Percentiles rank a stretch among this genome's conserved stretches.
Conservation (phyloP, 306 rosid genomes). For the Mimosa bimucronata region DNA sequence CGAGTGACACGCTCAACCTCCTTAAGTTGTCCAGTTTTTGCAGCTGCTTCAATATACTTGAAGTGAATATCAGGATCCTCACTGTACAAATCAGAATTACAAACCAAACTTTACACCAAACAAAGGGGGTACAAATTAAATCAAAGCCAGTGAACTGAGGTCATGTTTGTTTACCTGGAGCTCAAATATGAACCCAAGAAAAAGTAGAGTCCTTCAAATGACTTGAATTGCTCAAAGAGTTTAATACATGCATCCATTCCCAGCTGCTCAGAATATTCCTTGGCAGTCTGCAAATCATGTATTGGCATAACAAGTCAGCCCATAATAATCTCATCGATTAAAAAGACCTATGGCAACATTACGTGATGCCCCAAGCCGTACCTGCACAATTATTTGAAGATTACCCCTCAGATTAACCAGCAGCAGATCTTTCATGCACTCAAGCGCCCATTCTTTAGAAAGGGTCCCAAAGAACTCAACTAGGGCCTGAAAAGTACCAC, state of each 20-base stretch:
- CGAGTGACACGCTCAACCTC: conserved; percentile 97
- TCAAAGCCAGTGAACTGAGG: conserved; percentile 20
- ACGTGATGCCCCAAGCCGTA: conserved; percentile 24
- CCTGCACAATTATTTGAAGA: conserved; percentile 98
- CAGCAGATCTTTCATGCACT: conserved; percentile 97
- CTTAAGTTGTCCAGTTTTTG: conserved; percentile 94
- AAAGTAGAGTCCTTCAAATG: conserved; percentile 94
- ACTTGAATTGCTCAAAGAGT: conserved; percentile 93
- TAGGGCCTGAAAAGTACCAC: conserved; percentile 62
- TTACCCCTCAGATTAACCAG: conserved; percentile 94
- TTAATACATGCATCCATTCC: conserved; percentile 89
- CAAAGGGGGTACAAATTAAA: conserved; percentile 3
- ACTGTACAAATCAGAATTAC: conserved; percentile 46
- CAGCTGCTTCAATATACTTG: conserved; percentile 97
- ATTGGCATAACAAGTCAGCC: conserved; percentile 11
- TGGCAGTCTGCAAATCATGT: conserved; percentile 67
- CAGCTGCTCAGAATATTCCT: conserved; percentile 97
- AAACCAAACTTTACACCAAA: conserved; percentile 20
- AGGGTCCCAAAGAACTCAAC: conserved; percentile 96
- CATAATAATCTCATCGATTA: not conserved
- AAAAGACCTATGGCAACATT: not conserved
- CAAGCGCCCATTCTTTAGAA: conserved; percentile 96
- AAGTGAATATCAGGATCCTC: conserved; percentile 95
- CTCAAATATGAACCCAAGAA: conserved; percentile 92
- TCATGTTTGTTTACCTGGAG: conserved; percentile 61